These are phyloP conservation scores for Pyrus bretschneideri DNA, from an alignment of 306 rosid genomes.

Conservation along the genomic window DNA sequence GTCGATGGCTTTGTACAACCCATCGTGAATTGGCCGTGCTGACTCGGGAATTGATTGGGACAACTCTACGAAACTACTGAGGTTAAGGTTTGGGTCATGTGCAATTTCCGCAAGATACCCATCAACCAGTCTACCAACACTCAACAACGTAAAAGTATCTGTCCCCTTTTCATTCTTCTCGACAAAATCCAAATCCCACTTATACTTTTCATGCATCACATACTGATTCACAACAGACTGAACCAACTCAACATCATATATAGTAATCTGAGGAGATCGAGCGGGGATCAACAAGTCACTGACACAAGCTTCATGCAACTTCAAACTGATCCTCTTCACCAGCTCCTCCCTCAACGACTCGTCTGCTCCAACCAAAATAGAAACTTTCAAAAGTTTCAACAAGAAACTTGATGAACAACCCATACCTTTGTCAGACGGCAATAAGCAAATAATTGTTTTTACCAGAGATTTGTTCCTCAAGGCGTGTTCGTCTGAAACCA, in stretches of 20 bases:
- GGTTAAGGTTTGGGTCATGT: conserved; percentile 51
- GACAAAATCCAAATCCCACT: conserved; percentile 16
- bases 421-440: conserved; percentile 56
- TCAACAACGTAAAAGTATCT: conserved; percentile 45
- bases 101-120: conserved; percentile 73
- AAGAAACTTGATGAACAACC: conserved; percentile 83
- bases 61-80: conserved; percentile 49
- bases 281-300: conserved; percentile 76
- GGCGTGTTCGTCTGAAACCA: conserved; percentile 69
- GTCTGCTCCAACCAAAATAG: conserved; percentile 71
- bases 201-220: conserved; percentile 36
- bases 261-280: conserved; percentile 53
- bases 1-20: conserved; percentile 69
- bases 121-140: conserved; percentile 70
- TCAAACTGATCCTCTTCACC: conserved; percentile 51
- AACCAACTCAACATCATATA: conserved; percentile 63
- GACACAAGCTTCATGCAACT: conserved; percentile 73
- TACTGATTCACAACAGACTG: conserved; percentile 48
- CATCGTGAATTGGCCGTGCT: conserved; percentile 80
- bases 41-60: conserved; percentile 62
- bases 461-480: conserved; percentile 70
- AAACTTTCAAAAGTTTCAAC: conserved; percentile 78
- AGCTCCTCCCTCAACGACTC: conserved; percentile 52
- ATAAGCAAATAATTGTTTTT: conserved; percentile 73
- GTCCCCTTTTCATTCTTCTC: conserved; percentile 52